Conservation (phyloP, 1,284 basidiomycete genomes). For the Amylostereum areolatum region DNA sequence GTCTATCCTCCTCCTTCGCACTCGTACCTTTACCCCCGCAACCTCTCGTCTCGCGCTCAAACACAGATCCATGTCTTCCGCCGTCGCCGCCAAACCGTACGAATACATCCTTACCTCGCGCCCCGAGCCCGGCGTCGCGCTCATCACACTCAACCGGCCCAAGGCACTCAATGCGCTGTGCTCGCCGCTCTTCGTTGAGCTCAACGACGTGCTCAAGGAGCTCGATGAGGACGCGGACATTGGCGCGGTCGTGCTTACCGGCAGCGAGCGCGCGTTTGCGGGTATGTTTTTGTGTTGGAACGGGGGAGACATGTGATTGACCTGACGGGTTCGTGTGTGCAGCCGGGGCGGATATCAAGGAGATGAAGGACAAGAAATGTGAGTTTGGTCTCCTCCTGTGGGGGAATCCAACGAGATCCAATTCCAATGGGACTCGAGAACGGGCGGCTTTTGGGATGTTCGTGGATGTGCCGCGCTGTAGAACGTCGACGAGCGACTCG, state of each 20-base stretch:
- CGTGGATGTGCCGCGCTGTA: no score
- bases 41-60: neutral
- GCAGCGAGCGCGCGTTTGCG: slow-evolving; percentile 91
- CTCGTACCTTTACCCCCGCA: neutral
- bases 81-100: slow-evolving; percentile 31
- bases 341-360: slow-evolving; percentile 90
- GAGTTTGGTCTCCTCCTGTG: slow-evolving; percentile 20
- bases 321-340: neutral
- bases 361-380: slow-evolving; percentile 92
- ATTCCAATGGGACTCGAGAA: no score
- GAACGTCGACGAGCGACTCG: no score
- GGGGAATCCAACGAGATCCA: no score
- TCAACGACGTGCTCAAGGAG: slow-evolving; percentile 71
- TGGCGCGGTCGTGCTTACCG: slow-evolving; percentile 90
- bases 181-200: slow-evolving; percentile 70
- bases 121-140: slow-evolving; percentile 72
- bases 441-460: no score
- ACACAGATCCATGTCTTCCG: slow-evolving; percentile 15
- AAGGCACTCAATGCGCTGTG: slow-evolving; percentile 94
- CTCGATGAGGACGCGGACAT: slow-evolving; percentile 70
- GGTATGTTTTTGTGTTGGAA: slow-evolving; percentile 36
- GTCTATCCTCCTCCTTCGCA: slow-evolving; percentile 7
- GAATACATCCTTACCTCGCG: slow-evolving; percentile 72
- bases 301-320: no score
- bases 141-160: slow-evolving; percentile 93